A percentile compares a stretch with the other conserved stretches of the same genome.
Evolutionary conservation across 2,329 filamentous ascomycete genomes (phyloP).

Genomic region (Diaporthe longicolla): DNA sequence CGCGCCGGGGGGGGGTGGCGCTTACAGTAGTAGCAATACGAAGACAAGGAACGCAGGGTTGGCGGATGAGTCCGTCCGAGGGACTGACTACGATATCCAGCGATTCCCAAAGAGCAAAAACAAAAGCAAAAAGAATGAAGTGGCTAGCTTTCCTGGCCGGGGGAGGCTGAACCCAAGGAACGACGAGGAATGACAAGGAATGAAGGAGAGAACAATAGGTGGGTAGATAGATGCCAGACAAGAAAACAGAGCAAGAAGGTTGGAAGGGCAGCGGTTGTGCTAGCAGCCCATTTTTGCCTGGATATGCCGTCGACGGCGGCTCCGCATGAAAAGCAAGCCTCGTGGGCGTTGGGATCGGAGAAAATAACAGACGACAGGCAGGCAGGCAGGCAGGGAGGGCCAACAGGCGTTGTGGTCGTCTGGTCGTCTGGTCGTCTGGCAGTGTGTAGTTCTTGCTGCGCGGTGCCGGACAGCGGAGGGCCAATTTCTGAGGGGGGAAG

Average conservation of each 20-base stretch:
- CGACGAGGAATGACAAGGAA: slow-evolving; percentile 27
- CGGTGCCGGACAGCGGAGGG: not conserved
- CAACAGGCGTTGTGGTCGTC: not conserved
- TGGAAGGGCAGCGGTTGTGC: slow-evolving; percentile 26
- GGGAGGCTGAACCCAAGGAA: slow-evolving; percentile 29
- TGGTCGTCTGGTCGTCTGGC: no score
- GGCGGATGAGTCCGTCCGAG: slow-evolving; percentile 13
- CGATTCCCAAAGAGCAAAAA: slow-evolving; percentile 13
- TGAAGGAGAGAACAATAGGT: slow-evolving; percentile 14
- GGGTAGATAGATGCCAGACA: not conserved
- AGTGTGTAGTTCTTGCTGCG: slow-evolving; percentile 15
- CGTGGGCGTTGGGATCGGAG: slow-evolving; percentile 8
- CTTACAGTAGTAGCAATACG: slow-evolving; percentile 28
- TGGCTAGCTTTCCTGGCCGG: not conserved
- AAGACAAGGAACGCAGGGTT: slow-evolving; percentile 14
- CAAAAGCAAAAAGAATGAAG: slow-evolving; percentile 1
- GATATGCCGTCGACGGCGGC: slow-evolving; percentile 15
- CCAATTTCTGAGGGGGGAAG: slow-evolving; percentile 22
- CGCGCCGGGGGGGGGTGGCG: no score
- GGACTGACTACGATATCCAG: not conserved
- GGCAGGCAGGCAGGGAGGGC: slow-evolving; percentile 16
- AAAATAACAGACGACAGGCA: slow-evolving; percentile 25
- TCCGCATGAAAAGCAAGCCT: slow-evolving; percentile 16
- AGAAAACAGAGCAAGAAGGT: slow-evolving; percentile 15
- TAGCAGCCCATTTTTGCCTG: slow-evolving; percentile 39